Evolutionary conservation across 352 stramenopile species (phyloP).

Genomic region (Thalassiosira gravida): DNA sequence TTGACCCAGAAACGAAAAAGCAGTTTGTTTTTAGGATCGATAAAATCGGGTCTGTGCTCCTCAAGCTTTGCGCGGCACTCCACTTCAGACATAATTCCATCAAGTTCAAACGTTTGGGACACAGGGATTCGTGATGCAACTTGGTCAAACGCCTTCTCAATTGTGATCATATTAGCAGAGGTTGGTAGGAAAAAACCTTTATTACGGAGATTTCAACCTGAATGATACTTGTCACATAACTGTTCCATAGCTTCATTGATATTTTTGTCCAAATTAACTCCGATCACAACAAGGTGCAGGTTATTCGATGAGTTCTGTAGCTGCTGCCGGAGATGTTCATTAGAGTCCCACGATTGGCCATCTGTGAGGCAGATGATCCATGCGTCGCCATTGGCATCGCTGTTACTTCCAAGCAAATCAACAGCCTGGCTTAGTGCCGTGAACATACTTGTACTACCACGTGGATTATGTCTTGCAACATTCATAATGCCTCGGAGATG

Average conservation of each 20-base stretch:
- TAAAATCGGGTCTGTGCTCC: conserved; percentile 49
- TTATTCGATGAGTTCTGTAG: conserved; percentile 41
- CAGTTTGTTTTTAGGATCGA: conserved; percentile 39
- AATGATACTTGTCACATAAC: conserved; percentile 54
- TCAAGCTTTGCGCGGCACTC: conserved; percentile 52
- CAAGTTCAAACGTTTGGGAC: conserved; percentile 67
- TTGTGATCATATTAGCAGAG: conserved; percentile 33
- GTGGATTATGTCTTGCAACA: conserved; percentile 25
- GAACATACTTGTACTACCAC: conserved; percentile 59
- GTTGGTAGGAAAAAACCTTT: conserved; percentile 63
- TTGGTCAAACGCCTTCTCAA: conserved; percentile 49
- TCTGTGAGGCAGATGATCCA: conserved; percentile 68
- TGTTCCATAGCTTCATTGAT: conserved; percentile 39
- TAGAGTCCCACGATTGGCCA: conserved; percentile 42
- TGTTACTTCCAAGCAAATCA: conserved; percentile 10
- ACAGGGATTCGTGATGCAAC: conserved; percentile 42
- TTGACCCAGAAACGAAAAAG: conserved; percentile 60
- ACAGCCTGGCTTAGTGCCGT: conserved; percentile 34
- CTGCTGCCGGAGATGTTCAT: conserved; percentile 7
- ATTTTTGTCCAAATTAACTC: conserved; percentile 37
- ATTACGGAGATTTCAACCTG: conserved; percentile 8
- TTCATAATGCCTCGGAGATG: conserved; percentile 25
- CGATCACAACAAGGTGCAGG: conserved; percentile 56
- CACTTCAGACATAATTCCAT: conserved; percentile 48
- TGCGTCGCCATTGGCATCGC: conserved; percentile 21